Percentiles rank a stretch among this genome's conserved stretches.
Conservation (phyloP, 331 rosid species). For the Stylosanthes scabra region DNA sequence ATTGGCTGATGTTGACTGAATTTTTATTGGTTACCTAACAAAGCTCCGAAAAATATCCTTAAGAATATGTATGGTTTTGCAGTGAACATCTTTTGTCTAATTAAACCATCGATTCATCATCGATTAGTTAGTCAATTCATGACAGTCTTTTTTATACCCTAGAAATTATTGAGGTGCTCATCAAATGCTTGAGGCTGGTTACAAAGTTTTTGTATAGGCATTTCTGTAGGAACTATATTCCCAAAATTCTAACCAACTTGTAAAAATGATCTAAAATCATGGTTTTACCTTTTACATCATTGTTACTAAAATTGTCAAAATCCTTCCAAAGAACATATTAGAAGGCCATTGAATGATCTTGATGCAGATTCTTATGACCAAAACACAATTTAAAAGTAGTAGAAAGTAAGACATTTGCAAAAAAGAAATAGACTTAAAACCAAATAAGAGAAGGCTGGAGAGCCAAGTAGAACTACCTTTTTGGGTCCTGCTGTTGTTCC, state of each 20-base stretch:
- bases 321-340: neutral
- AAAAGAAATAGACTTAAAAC: conserved; percentile 22
- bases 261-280: neutral
- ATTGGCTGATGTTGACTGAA: no score
- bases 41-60: conserved; percentile 17
- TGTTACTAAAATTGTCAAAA: neutral
- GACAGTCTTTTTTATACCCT: neutral
- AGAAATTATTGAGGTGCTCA: neutral
- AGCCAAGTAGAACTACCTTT: conserved; percentile 58
- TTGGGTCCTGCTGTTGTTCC: conserved; percentile 53
- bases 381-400: conserved; percentile 21
- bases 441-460: conserved; percentile 1
- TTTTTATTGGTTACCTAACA: no score
- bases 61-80: neutral
- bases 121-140: neutral
- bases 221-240: no score
- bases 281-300: conserved; percentile 23
- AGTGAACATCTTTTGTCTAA: neutral
- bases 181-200: neutral
- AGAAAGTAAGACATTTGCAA: conserved; percentile 1
- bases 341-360: neutral
- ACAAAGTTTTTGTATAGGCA: neutral
- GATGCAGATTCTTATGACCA: conserved; percentile 4
- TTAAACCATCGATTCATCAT: conserved; percentile 2
- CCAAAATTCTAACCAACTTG: conserved; percentile 6